Evolutionary conservation across 2,329 filamentous ascomycete genomes (phyloP), one percentile per base, ranked within the genome.

Genomic region (Colletotrichum orbiculare): DNA sequence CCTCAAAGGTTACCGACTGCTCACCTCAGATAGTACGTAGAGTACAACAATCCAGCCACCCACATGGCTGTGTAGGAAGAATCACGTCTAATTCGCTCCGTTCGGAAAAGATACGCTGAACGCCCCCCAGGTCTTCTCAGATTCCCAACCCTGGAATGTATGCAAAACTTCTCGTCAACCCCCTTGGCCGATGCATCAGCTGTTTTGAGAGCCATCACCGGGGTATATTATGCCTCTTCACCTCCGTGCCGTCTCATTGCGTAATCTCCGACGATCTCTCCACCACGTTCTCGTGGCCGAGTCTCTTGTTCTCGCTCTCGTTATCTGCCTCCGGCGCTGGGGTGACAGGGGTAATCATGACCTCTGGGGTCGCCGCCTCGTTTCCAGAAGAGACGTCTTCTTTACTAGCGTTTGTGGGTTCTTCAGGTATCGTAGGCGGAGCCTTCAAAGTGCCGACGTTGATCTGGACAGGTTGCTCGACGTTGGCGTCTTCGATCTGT

Each of bases 321-420:
- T 69, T 70, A 2, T 73, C 75, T 3, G 78, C 76, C 1, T 67
- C 64, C 0, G 76, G 72, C 1, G 75, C 76, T 2, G 84, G 83
- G 1, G 84, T 86, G 13, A 80, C 83, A 0, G 83, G 82, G 0
- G 83, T 85, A n/a, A 86, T 70, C 45, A 78, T 80, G 0, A 85
- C 70, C 43, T 82, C 75, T 0, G 83, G 83, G 0, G 81, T 72
- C n/a, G 72, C 49, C 6, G 73, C 55, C 25, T 56, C 64, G 13
- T 66, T 71, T 2, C 60, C 64, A n/a, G 60, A 62, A 2, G 54
- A 61, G 42, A 42, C 42, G 34, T 57, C 64, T 6, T 61, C 57
- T 38, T 39, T 25, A 35, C 67, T 60, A 57, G 48, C 17, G 50
- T 78, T 76, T 0, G 74, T 69, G 3, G 72, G 69, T 2, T 75